phyloP scores from a whole-genome alignment of 2,329 filamentous ascomycete genomes.

The Elsinoe necatrix region DNA sequence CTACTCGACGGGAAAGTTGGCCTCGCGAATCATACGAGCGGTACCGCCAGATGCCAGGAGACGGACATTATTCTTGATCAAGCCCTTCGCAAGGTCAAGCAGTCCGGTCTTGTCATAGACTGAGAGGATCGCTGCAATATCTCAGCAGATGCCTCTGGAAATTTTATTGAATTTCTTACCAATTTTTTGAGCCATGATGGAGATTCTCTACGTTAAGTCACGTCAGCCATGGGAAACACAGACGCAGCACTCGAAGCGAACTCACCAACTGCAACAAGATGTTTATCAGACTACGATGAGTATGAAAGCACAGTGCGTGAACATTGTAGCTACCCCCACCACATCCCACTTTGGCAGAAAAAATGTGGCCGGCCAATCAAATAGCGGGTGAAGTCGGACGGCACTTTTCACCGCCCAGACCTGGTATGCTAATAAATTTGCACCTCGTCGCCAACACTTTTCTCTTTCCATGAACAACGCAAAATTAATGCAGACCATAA shows the following conservation, averaged over 20 bases:
- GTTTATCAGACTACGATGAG: too few relatives aligned
- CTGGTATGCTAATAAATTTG: constrained; percentile 16
- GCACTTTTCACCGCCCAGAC: background rate
- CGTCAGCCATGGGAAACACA: too few relatives aligned
- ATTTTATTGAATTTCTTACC: constrained; percentile 1
- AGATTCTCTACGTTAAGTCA: background rate
- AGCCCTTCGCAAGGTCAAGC: constrained; percentile 82
- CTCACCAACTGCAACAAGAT: too few relatives aligned
- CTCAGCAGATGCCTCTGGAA: constrained; percentile 5
- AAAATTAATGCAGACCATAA: constrained; percentile 42
- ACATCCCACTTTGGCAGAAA: constrained; percentile 14
- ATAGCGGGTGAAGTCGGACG: constrained; percentile 15
- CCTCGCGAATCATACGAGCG: constrained; percentile 91
- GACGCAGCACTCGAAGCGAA: too few relatives aligned
- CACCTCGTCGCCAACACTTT: constrained; percentile 24
- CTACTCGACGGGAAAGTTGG: constrained; percentile 86
- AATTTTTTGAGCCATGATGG: constrained; percentile 16
- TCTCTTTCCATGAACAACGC: constrained; percentile 43
- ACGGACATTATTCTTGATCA: constrained; percentile 80
- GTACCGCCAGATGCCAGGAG: constrained; percentile 93
- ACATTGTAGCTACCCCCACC: background rate
- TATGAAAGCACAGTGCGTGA: background rate
- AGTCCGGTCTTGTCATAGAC: constrained; percentile 98
- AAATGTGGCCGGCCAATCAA: constrained; percentile 8
- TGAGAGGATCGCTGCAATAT: constrained; percentile 68